These are phyloP conservation scores for Candida tetrigidarum DNA, from an alignment of 1,139 yeast species.

Conservation along the genomic window DNA sequence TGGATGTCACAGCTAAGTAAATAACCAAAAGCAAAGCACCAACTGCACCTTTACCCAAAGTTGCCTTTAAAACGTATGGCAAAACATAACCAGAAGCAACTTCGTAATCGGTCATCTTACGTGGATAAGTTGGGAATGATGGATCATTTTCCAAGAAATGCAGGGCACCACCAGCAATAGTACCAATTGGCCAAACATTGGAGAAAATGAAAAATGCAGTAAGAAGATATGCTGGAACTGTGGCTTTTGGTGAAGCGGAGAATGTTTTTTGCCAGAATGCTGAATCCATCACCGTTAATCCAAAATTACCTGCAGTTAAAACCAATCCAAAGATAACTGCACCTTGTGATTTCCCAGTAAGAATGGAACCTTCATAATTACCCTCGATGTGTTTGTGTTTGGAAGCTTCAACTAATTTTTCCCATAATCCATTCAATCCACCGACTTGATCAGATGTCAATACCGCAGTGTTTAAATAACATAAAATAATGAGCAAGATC, in stretches of 20 bases:
- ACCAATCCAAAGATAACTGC: constrained; percentile 34
- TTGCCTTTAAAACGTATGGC: constrained; percentile 31
- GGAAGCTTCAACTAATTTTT: constrained; percentile 21
- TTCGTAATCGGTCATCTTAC: constrained; percentile 28
- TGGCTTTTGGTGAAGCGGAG: constrained; percentile 35
- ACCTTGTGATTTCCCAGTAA: constrained; percentile 39
- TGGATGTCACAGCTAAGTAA: constrained; percentile 36
- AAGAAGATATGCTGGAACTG: constrained; percentile 41
- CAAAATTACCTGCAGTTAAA: constrained; percentile 33
- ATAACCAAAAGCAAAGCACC: constrained; percentile 33
- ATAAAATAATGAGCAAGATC: constrained; percentile 32
- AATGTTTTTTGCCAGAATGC: constrained; percentile 41
- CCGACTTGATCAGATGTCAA: constrained; percentile 30
- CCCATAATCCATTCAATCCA: constrained; percentile 33
- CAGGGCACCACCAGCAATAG: constrained; percentile 31
- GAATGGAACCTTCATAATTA: constrained; percentile 35
- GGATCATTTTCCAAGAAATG: constrained; percentile 29
- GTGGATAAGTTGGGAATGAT: constrained; percentile 34
- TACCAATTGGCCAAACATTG: constrained; percentile 37
- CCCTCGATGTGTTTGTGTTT: constrained; percentile 29
- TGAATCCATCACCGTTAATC: constrained; percentile 34
- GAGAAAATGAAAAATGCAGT: constrained; percentile 37
- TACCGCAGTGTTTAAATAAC: constrained; percentile 32
- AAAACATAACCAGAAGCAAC: constrained; percentile 32
- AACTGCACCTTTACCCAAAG: constrained; percentile 31